A percentile compares a stretch with the other conserved stretches of the same genome.
These are phyloP conservation scores for Neurospora sp. DNA, from an alignment of 495 filamentous ascomycete genomes.

Conservation along the genomic window DNA sequence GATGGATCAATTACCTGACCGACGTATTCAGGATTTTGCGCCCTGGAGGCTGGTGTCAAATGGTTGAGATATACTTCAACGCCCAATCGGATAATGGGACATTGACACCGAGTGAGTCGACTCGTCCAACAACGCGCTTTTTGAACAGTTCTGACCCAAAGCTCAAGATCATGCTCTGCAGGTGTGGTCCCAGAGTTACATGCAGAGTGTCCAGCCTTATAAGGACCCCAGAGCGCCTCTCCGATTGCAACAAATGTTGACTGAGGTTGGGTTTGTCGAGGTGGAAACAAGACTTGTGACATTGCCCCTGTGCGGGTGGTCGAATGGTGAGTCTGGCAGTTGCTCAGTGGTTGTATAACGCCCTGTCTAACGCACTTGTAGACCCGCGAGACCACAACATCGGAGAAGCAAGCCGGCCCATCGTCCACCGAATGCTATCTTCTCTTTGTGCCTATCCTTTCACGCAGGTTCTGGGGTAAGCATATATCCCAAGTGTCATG, in stretches of 20 bases:
- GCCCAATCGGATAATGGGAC: slow-evolving; percentile 86
- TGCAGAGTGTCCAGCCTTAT: slow-evolving; percentile 51
- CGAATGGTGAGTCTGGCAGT: slow-evolving; percentile 43
- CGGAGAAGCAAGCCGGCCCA: slow-evolving; percentile 50
- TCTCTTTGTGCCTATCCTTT: slow-evolving; percentile 56
- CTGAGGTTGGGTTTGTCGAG: slow-evolving; percentile 60
- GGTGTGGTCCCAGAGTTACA: slow-evolving; percentile 62
- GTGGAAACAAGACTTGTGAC: slow-evolving; percentile 60
- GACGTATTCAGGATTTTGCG: slow-evolving; percentile 56
- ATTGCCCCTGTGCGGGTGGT: slow-evolving; percentile 67
- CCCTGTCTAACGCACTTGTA: slow-evolving; percentile 21
- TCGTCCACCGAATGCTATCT: slow-evolving; percentile 49
- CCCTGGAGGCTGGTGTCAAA: slow-evolving; percentile 75
- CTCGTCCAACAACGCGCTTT: background rate
- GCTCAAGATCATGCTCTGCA: slow-evolving; percentile 53
- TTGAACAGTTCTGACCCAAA: slow-evolving; percentile 4
- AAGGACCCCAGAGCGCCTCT: slow-evolving; percentile 66
- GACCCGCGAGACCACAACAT: slow-evolving; percentile 53
- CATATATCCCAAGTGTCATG: background rate
- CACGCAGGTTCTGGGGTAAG: slow-evolving; percentile 34
- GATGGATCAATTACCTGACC: slow-evolving; percentile 71
- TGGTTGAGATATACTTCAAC: slow-evolving; percentile 81
- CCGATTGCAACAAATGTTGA: slow-evolving; percentile 51
- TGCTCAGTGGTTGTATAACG: background rate
- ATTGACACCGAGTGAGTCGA: slow-evolving; percentile 47